Conservation (phyloP, 2,329 filamentous ascomycete species). For the Alternaria alternata region DNA sequence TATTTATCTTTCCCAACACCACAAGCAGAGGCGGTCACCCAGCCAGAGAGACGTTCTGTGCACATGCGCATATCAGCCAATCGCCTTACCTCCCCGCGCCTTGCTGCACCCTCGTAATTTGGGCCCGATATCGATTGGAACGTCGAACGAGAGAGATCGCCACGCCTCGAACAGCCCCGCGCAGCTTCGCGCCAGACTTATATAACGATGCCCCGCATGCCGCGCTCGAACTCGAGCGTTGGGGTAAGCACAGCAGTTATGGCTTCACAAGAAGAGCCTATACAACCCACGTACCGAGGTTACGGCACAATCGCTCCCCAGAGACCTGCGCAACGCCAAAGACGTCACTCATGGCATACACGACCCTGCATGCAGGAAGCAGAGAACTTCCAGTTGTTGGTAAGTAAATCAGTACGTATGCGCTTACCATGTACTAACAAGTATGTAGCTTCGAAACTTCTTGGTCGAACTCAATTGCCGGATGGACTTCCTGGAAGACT, state of each 20-base stretch:
- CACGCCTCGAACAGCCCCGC: conserved; percentile 33
- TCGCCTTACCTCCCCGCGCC: conserved; percentile 15
- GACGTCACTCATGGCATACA: conserved; percentile 59
- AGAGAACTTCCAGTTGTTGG: conserved; percentile 58
- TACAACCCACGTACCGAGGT: conserved; percentile 42
- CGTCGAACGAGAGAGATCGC: conserved; percentile 19
- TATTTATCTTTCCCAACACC: conserved; percentile 23
- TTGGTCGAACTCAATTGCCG: conserved; percentile 85
- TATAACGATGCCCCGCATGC: conserved; percentile 36
- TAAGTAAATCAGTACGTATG: conserved; percentile 22
- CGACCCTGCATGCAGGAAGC: conserved; percentile 55
- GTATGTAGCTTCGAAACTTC: conserved; percentile 74
- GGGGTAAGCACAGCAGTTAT: conserved; percentile 46
- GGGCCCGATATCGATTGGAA: conserved; percentile 14
- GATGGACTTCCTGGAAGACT: conserved; percentile 86
- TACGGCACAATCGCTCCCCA: conserved; percentile 46
- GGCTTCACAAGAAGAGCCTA: conserved; percentile 55
- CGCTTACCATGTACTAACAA: conserved; percentile 25
- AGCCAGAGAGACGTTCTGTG: conserved; percentile 28
- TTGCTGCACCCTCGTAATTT: conserved; percentile 23
- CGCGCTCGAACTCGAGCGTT: conserved; percentile 29
- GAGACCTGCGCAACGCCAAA: conserved; percentile 41
- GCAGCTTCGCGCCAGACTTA: conserved; percentile 21
- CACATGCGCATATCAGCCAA: conserved; percentile 34
- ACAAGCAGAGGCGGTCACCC: conserved; percentile 19